phyloP scores from a whole-genome alignment of 805 yeast genomes.

The Blastobotrys muscicola region DNA sequence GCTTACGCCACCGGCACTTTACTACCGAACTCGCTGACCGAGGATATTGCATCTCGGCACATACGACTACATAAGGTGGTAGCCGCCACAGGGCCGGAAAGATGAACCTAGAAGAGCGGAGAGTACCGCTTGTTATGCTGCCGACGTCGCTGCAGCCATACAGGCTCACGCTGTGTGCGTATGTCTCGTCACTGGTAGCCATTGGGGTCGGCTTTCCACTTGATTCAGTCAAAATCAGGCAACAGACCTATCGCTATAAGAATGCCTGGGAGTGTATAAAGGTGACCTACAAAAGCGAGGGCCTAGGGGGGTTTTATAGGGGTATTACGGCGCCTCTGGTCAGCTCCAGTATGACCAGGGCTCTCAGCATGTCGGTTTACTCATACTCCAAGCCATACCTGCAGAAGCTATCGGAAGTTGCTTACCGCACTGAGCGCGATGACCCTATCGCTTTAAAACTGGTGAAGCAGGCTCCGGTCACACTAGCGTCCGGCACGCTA shows the following conservation, averaged over 20 bases:
- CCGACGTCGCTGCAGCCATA: conserved; percentile 24
- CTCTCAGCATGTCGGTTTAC: conserved; percentile 57
- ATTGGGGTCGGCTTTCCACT: conserved; percentile 74
- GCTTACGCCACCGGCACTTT: background rate
- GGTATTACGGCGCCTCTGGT: conserved; percentile 70
- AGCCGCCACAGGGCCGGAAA: background rate
- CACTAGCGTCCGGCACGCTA: conserved; percentile 44
- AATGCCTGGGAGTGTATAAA: conserved; percentile 48
- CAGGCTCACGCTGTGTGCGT: conserved; percentile 52
- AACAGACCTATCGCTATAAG: conserved; percentile 65
- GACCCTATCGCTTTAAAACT: conserved; percentile 4
- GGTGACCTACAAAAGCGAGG: conserved; percentile 50
- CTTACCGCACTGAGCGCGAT: conserved; percentile 10
- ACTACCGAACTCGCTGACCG: conserved; percentile 1
- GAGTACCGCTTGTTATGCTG: conserved; percentile 3
- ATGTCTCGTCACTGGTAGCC: conserved; percentile 50
- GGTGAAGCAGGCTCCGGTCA: conserved; percentile 13
- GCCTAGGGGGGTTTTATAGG: conserved; percentile 59
- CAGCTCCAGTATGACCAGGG: conserved; percentile 50
- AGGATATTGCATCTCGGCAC: conserved; percentile 4
- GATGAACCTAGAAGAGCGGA: conserved; percentile 1
- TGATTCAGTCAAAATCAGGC: conserved; percentile 78
- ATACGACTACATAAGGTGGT: conserved; percentile 1
- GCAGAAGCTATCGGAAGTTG: conserved; percentile 11
- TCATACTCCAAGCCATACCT: conserved; percentile 39